Percentiles rank a stretch among this genome's conserved stretches.
Conservation (phyloP, 1,139 yeast species). For the Geotrichum fermentans region DNA sequence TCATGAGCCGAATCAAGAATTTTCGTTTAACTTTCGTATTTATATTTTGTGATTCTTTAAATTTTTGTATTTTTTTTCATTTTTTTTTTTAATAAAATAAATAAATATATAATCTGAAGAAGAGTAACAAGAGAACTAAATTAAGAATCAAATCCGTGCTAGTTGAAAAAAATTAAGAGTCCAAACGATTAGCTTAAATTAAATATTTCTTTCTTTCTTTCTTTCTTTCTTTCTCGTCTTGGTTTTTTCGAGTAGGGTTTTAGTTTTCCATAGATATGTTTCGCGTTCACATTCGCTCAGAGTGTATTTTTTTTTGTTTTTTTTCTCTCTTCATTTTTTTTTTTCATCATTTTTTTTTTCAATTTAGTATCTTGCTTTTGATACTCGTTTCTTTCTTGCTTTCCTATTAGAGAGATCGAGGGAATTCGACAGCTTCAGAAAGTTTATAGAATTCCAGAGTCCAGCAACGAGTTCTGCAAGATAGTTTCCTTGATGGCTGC, state of each 20-base stretch:
- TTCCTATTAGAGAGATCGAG: not conserved
- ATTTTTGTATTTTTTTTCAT: too few relatives aligned
- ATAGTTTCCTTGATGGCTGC: conserved; percentile 90
- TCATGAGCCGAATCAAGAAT: too few relatives aligned
- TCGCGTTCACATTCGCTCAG: too few relatives aligned
- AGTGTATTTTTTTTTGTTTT: not conserved
- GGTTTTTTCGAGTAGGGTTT: too few relatives aligned
- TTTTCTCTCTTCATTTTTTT: not conserved
- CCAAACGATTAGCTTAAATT: not conserved
- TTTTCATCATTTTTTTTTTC: conserved; percentile 1
- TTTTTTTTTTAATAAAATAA: too few relatives aligned
- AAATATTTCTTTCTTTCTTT: not conserved
- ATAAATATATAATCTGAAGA: too few relatives aligned
- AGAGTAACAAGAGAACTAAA: too few relatives aligned
- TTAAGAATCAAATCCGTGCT: too few relatives aligned
- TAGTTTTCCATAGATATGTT: too few relatives aligned
- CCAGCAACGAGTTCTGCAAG: conserved; percentile 75
- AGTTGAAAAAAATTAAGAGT: too few relatives aligned
- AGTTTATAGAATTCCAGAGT: conserved; percentile 65
- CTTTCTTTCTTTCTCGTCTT: not conserved
- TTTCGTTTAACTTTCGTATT: too few relatives aligned
- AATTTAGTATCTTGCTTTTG: not conserved
- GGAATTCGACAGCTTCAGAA: not conserved
- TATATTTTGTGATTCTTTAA: too few relatives aligned
- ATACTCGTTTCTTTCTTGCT: not conserved